Evolutionary conservation across 1,284 basidiomycete genomes (phyloP).

Genomic region (Trichosporon faecale): DNA sequence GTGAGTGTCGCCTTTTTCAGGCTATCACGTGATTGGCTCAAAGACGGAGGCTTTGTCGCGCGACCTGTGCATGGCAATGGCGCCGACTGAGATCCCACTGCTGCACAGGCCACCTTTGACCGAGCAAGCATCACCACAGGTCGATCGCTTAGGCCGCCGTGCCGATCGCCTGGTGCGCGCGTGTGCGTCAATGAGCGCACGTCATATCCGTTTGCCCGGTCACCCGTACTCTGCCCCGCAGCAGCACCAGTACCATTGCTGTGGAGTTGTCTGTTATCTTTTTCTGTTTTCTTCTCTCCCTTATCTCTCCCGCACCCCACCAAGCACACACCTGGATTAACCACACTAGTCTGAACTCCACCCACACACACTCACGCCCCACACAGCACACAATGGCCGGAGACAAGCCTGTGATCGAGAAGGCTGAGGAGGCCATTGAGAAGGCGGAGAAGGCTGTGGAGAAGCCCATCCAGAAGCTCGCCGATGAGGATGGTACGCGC

Average conservation of each 20-base stretch:
- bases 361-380: neutral
- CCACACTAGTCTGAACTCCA: neutral
- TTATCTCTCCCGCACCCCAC: neutral
- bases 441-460: conserved; percentile 11
- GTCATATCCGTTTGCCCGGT: conserved; percentile 2
- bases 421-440: conserved; percentile 2
- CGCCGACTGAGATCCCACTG: neutral
- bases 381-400: neutral
- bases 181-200: neutral
- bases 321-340: neutral
- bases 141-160: neutral
- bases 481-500: conserved; percentile 11
- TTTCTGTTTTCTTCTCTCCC: neutral
- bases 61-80: neutral
- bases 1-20: neutral
- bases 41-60: neutral
- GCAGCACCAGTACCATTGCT: neutral
- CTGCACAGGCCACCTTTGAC: neutral
- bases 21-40: neutral
- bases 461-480: conserved; percentile 10
- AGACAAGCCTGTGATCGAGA: conserved; percentile 5
- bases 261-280: neutral
- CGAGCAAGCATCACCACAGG: neutral
- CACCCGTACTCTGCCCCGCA: neutral
- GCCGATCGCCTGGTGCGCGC: neutral